phyloP scores from a whole-genome alignment of 495 filamentous ascomycete species.

The Letharia lupina region DNA sequence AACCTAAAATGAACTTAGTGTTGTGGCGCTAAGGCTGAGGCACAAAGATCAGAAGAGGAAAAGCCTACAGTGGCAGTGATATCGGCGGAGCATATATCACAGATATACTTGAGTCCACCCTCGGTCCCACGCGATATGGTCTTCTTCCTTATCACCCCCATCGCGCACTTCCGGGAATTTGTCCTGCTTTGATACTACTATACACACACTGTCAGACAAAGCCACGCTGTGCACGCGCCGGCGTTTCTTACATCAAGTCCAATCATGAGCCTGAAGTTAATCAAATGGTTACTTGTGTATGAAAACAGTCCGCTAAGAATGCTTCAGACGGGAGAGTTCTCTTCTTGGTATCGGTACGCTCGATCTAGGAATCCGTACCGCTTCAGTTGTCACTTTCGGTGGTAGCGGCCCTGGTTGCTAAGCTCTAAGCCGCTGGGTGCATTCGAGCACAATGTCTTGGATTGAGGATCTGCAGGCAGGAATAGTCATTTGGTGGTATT shows the following conservation, averaged over 20 bases:
- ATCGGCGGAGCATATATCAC: constrained; percentile 90
- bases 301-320: not conserved
- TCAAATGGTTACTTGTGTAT: not conserved
- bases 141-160: constrained; percentile 97
- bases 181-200: not conserved
- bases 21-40: not conserved
- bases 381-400: not conserved
- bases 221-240: not conserved
- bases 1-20: constrained; percentile 48
- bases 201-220: not conserved
- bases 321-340: not conserved
- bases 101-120: constrained; percentile 89
- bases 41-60: not conserved
- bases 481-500: not conserved
- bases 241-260: not conserved
- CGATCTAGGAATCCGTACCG: not conserved
- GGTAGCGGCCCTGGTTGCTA: not conserved
- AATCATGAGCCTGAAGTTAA: not conserved
- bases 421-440: not conserved
- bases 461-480: not conserved
- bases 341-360: not conserved
- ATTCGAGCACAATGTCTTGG: not conserved
- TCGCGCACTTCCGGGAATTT: constrained; percentile 28
- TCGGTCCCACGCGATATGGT: constrained; percentile 80
- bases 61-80: constrained; percentile 86